A percentile compares a stretch with the other conserved stretches of the same genome.
Conservation (phyloP, 139 green algal genomes). For the Chlorella vulgaris region DNA sequence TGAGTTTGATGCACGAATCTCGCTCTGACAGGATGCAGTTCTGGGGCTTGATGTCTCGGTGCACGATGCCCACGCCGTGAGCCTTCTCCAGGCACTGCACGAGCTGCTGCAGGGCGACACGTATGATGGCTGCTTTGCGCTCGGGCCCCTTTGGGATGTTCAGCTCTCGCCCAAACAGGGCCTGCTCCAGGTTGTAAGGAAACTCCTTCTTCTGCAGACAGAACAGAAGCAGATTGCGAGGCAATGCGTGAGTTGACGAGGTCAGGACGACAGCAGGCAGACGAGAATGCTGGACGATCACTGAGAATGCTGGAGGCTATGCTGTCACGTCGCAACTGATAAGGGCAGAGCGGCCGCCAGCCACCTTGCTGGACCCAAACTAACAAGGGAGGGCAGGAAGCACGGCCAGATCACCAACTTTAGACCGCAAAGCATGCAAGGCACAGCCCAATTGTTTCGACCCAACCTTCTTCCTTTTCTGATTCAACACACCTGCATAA, state of each 20-base stretch:
- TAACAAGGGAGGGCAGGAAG: too few species aligned
- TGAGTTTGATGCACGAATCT: slow-evolving; percentile 83
- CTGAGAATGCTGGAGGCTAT: too few species aligned
- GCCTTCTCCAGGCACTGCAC: slow-evolving; percentile 67
- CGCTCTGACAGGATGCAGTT: slow-evolving; percentile 80
- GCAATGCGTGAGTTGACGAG: neutral
- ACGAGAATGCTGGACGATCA: too few species aligned
- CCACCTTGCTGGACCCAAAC: too few species aligned
- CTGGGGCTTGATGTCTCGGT: slow-evolving; percentile 93
- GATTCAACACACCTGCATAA: slow-evolving; percentile 57
- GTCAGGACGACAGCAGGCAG: too few species aligned
- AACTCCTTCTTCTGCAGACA: slow-evolving; percentile 82
- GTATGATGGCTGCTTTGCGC: slow-evolving; percentile 52
- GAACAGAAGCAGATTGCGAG: slow-evolving; percentile 7
- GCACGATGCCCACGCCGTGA: slow-evolving; percentile 79
- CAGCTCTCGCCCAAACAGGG: slow-evolving; percentile 80
- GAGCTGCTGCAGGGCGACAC: slow-evolving; percentile 71
- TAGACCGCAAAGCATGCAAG: too few species aligned
- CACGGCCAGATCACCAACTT: too few species aligned
- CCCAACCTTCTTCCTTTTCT: too few species aligned
- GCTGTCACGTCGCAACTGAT: too few species aligned
- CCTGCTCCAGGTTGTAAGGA: slow-evolving; percentile 88
- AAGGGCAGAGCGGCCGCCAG: too few species aligned
- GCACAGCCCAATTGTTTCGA: too few species aligned
- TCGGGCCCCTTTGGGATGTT: slow-evolving; percentile 59